phyloP scores from a whole-genome alignment of 2,329 filamentous ascomycete genomes.

The Chrysosphaeria jannelii region DNA sequence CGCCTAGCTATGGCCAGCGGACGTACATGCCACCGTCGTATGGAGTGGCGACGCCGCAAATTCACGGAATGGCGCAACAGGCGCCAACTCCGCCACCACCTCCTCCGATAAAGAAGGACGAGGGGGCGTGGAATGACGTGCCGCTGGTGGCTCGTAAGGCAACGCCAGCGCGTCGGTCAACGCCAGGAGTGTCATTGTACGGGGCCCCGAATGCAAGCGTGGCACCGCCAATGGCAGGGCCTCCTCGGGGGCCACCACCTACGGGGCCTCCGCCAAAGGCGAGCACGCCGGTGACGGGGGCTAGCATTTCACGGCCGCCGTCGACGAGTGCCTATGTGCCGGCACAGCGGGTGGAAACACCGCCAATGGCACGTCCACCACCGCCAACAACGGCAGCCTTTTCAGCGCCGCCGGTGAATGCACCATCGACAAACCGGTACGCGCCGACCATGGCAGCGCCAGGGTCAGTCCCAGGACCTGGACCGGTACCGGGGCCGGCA shows the following conservation, averaged over 20 bases:
- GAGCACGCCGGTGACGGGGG: slow-evolving; percentile 26
- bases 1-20: slow-evolving; percentile 11
- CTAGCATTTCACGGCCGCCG: slow-evolving; percentile 19
- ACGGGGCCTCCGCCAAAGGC: slow-evolving; percentile 46
- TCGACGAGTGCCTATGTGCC: slow-evolving; percentile 32
- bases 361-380: slow-evolving; percentile 19
- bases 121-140: slow-evolving; percentile 80
- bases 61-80: slow-evolving; percentile 17
- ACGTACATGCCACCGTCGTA: slow-evolving; percentile 6
- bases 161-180: slow-evolving; percentile 38
- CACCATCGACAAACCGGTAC: slow-evolving; percentile 47
- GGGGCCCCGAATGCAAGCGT: slow-evolving; percentile 21
- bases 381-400: slow-evolving; percentile 62
- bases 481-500: too few relatives aligned
- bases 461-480: too few relatives aligned
- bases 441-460: too few relatives aligned
- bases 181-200: slow-evolving; percentile 53
- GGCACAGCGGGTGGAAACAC: slow-evolving; percentile 8
- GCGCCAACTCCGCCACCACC: slow-evolving; percentile 29
- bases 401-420: slow-evolving; percentile 41
- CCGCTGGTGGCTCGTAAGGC: slow-evolving; percentile 62
- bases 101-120: slow-evolving; percentile 38
- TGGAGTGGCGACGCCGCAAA: slow-evolving; percentile 5
- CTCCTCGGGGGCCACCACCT: slow-evolving; percentile 52
- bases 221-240: slow-evolving; percentile 26